Percentiles rank a stretch among this genome's conserved stretches.
phyloP scores from a whole-genome alignment of 2,329 filamentous ascomycete species.

The Colletotrichum abscissum region DNA sequence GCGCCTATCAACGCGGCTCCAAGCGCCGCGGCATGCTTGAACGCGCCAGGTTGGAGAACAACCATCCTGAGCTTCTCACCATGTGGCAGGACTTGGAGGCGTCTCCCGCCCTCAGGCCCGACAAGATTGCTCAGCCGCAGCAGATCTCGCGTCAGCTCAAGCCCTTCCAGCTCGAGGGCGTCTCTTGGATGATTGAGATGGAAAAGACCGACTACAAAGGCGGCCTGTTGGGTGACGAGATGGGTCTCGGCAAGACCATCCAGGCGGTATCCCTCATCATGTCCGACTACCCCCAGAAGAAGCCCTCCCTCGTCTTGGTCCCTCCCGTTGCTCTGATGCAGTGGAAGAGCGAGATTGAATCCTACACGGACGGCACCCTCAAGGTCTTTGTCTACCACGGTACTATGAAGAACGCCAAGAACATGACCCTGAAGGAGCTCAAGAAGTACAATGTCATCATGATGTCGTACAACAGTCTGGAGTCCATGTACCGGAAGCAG shows the following conservation, averaged over 20 bases:
- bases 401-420: conserved; percentile 85
- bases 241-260: conserved; percentile 99
- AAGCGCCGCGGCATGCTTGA: conserved; percentile 52
- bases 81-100: conserved; percentile 87
- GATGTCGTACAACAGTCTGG: conserved; percentile 94
- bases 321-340: conserved; percentile 96
- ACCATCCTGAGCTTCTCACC: conserved; percentile 81
- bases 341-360: conserved; percentile 85
- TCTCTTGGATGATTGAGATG: conserved; percentile 95
- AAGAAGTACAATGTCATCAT: conserved; percentile 92
- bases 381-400: conserved; percentile 93
- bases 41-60: conserved; percentile 75
- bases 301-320: conserved; percentile 86
- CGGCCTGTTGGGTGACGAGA: conserved; percentile 94
- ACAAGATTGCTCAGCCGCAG: conserved; percentile 75
- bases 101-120: conserved; percentile 72
- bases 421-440: conserved; percentile 78
- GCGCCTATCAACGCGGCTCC: conserved; percentile 44
- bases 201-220: conserved; percentile 88
- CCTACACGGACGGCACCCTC: conserved; percentile 86
- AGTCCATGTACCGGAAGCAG: conserved; percentile 93
- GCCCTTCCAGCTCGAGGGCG: conserved; percentile 91
- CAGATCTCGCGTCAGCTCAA: conserved; percentile 88
- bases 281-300: conserved; percentile 89
- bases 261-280: conserved; percentile 98